These are phyloP conservation scores for Lepiota brunneoincarnata DNA, from an alignment of 768 basidiomycete genomes.

Conservation along the genomic window DNA sequence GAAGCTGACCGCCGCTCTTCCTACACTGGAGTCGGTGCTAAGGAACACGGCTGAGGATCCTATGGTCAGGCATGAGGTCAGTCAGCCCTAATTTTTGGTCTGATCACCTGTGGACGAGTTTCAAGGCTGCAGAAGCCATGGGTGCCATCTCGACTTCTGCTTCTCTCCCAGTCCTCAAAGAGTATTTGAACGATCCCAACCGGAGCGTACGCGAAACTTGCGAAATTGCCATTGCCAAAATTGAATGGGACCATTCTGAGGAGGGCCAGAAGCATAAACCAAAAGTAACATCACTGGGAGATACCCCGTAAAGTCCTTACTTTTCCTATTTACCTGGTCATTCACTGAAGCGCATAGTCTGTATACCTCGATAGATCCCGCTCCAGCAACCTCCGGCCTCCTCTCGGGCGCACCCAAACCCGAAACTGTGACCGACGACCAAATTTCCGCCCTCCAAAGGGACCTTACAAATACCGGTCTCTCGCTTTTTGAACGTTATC, in stretches of 20 bases:
- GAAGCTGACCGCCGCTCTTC: constrained; percentile 67
- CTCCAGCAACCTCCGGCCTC: constrained; percentile 71
- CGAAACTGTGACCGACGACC: constrained; percentile 43
- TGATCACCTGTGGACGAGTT: constrained; percentile 4
- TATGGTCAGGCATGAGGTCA: constrained; percentile 97
- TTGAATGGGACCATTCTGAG: constrained; percentile 85
- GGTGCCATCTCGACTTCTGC: constrained; percentile 79
- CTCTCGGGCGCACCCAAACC: constrained; percentile 52
- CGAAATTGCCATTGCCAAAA: constrained; percentile 94
- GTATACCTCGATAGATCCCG: constrained; percentile 88
- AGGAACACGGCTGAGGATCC: constrained; percentile 71
- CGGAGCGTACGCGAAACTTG: constrained; percentile 90
- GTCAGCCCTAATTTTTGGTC: constrained; percentile 12
- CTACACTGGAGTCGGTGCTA: constrained; percentile 76
- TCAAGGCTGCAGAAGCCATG: constrained; percentile 95
- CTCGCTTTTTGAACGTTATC: constrained; percentile 88
- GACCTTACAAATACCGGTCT: constrained; percentile 64
- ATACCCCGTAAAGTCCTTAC: constrained; percentile 34
- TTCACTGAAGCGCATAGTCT: constrained; percentile 34
- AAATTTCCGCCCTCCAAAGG: constrained; percentile 52
- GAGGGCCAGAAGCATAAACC: constrained; percentile 55
- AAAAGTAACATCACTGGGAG: constrained; percentile 22
- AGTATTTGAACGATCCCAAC: constrained; percentile 71
- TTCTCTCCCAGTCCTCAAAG: constrained; percentile 66
- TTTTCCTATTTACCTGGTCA: neutral